Conservation (phyloP, 139 green algal species). For the Closterium sp. region DNA sequence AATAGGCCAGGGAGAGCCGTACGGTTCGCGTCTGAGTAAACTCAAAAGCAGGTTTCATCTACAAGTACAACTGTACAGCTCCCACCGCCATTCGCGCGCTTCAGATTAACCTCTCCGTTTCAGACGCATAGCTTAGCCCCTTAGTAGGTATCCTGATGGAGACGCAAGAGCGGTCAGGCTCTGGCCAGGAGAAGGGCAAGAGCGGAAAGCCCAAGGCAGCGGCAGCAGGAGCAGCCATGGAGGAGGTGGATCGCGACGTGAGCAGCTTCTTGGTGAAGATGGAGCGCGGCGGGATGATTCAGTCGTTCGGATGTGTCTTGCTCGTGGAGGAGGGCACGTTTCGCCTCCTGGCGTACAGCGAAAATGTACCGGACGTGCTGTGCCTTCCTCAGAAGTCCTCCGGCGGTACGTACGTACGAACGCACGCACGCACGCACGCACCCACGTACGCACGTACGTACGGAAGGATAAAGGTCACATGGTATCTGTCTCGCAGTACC, state of each 20-base stretch:
- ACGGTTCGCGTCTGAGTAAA: background rate
- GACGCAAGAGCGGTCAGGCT: background rate
- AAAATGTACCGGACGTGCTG: constrained; percentile 5
- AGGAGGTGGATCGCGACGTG: background rate
- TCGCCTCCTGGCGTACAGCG: background rate
- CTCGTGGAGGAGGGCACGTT: background rate
- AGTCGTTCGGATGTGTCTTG: constrained; percentile 4
- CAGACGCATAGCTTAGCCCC: background rate
- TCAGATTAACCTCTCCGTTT: background rate
- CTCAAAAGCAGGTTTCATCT: background rate
- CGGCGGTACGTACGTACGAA: background rate
- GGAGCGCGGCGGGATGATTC: background rate
- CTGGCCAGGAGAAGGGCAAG: background rate
- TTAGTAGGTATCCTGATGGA: background rate
- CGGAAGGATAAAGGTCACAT: background rate
- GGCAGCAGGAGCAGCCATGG: background rate
- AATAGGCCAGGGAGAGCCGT: background rate
- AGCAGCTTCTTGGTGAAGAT: background rate
- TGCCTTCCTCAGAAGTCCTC: background rate
- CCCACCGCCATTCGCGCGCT: too few species aligned
- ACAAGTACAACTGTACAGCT: background rate
- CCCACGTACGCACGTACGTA: background rate
- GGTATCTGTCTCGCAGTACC: background rate
- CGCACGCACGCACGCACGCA: background rate
- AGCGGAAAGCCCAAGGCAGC: background rate